Evolutionary conservation across 1,139 yeast species (phyloP), one percentile per base, ranked within the genome.

Genomic region (Candida mesenterica): DNA sequence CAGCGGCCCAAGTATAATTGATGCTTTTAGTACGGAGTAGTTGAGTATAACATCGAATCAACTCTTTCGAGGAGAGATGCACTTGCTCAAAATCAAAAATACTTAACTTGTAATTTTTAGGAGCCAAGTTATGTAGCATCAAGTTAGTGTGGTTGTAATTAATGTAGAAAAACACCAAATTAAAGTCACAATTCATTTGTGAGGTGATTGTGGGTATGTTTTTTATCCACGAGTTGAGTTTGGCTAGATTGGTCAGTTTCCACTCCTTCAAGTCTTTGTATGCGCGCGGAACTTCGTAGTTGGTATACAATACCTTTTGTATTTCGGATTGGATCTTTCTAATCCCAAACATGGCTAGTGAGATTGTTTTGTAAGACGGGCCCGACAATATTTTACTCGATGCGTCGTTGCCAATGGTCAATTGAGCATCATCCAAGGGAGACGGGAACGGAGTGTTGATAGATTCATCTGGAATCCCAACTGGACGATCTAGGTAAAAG

Each of bases 1-100:
- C 92, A 0, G 95, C 95, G 1, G 90, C 92, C 96, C 96, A 89
- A 0, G 96, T 87, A 59, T 85, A 89, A 55, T 88, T 88, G 42
- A 88, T 72, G 31, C 77, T 68, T 46, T 76, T 77, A 23, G 70
- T 70, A 15, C 64, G 59, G 45, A 75, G 75, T 29, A 88, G 62
- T 34, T 72, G 75, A 31, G 73, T 64, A 55, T 86, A 89, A 29
- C 79, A 73, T 30, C 69, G 65, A 37, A 88, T 81, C 28, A 87
- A 73, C 30, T 80, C 81, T 45, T 74, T 75, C 1, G 94, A 77
- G 1, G 90, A 76, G 19, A 75, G 77, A 13, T 76, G 72, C n/a
- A 86, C 77, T 30, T 73, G 70, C 19, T 66, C 48, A 44, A 76
- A 75, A 34, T 86, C 86, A 8, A 68, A 67, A 4, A 62, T 59